phyloP scores from a whole-genome alignment of 345 rosid genomes.

The Eucalyptus dawsonii region DNA sequence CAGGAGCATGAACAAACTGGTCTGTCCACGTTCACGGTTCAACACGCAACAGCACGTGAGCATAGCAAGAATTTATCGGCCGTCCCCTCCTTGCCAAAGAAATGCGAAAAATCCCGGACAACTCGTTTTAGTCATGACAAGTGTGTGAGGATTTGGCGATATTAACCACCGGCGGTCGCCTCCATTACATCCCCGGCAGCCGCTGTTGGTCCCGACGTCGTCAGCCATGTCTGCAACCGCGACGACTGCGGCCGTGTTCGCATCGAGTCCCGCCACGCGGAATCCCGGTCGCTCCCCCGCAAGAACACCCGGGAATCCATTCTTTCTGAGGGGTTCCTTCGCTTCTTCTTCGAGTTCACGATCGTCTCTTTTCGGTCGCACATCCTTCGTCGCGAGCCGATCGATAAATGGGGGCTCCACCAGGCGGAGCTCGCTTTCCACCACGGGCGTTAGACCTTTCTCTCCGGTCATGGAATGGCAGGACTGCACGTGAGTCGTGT shows the following conservation, averaged over 20 bases:
- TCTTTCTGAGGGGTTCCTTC: slow-evolving; percentile 5
- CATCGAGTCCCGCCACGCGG: slow-evolving; percentile 14
- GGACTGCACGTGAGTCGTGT: slow-evolving; percentile 65
- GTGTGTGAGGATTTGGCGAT: background rate
- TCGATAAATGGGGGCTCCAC: slow-evolving; percentile 20
- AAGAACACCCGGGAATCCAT: background rate
- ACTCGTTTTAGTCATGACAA: background rate
- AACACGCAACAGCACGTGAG: background rate
- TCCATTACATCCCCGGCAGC: background rate
- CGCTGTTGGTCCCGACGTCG: background rate
- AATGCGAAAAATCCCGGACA: background rate
- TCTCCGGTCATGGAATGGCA: slow-evolving; percentile 78
- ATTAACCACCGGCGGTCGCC: background rate
- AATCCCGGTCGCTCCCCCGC: background rate
- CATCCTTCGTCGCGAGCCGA: slow-evolving; percentile 6
- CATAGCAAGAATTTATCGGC: background rate
- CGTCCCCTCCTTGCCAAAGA: too few species aligned
- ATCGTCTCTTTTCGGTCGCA: slow-evolving; percentile 3
- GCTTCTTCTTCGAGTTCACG: slow-evolving; percentile 13
- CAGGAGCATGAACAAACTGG: background rate
- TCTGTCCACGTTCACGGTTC: background rate
- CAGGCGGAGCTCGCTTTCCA: slow-evolving; percentile 10
- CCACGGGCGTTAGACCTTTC: slow-evolving; percentile 18
- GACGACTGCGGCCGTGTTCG: slow-evolving; percentile 32
- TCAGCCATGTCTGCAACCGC: slow-evolving; percentile 27